These are phyloP conservation scores for Asterophora parasitica DNA, from an alignment of 768 basidiomycete genomes.

Conservation along the genomic window DNA sequence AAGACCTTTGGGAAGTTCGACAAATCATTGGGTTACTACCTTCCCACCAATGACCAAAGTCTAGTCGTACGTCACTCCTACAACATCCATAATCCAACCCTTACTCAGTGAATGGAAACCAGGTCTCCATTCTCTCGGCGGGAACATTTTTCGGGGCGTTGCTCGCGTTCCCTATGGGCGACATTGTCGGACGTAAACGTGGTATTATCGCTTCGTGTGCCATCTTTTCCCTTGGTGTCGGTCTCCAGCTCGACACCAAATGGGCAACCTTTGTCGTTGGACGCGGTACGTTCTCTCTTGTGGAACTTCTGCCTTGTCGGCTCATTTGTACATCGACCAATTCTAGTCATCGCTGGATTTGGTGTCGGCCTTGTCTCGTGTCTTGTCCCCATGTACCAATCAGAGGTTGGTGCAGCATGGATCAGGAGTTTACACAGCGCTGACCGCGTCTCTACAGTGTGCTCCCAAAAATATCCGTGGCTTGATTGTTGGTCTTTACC, in stretches of 20 bases:
- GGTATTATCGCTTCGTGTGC: constrained; percentile 59
- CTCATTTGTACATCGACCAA: constrained; percentile 22
- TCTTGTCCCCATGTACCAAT: constrained; percentile 50
- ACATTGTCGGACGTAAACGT: constrained; percentile 48
- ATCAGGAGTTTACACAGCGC: constrained; percentile 1
- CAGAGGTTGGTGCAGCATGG: constrained; percentile 32
- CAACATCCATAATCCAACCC: background rate
- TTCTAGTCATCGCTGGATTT: constrained; percentile 65
- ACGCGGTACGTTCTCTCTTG: constrained; percentile 15
- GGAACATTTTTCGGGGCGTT: constrained; percentile 84
- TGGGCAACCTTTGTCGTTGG: constrained; percentile 25
- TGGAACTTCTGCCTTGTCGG: background rate
- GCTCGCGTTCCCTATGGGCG: constrained; percentile 36
- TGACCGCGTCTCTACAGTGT: constrained; percentile 21
- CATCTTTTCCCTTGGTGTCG: constrained; percentile 60
- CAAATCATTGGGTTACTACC: constrained; percentile 31
- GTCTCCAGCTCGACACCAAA: constrained; percentile 44
- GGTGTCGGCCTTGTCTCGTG: constrained; percentile 78
- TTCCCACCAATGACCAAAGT: constrained; percentile 38
- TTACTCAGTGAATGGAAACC: background rate
- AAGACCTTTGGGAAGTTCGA: constrained; percentile 39
- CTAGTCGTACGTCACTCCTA: constrained; percentile 25
- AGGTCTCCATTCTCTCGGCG: constrained; percentile 69
- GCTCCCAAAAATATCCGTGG: constrained; percentile 78
- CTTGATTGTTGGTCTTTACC: constrained; percentile 46